phyloP scores from a whole-genome alignment of 1,139 yeast species.

The Pichia sp. region DNA sequence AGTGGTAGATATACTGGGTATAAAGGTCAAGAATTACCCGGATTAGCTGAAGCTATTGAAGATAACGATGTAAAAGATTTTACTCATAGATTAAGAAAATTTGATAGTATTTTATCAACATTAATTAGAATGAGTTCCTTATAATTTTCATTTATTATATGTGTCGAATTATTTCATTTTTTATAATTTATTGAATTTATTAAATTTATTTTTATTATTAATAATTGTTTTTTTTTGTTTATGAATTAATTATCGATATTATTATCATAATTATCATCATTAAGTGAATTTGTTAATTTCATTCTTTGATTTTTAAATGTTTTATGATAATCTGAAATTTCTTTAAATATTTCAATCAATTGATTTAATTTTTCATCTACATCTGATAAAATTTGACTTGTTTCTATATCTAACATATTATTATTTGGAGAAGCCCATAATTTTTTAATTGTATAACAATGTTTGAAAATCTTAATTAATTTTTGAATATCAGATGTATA shows the following conservation, averaged over 20 bases:
- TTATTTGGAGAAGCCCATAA: slow-evolving; percentile 8
- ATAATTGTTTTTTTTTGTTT: not conserved
- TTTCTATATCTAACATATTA: slow-evolving; percentile 11
- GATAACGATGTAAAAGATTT: slow-evolving; percentile 51
- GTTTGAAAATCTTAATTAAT: slow-evolving; percentile 3
- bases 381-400: slow-evolving; percentile 4
- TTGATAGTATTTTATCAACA: slow-evolving; percentile 10
- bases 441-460: slow-evolving; percentile 3
- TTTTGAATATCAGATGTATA: slow-evolving; percentile 3
- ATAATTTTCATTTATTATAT: not conserved
- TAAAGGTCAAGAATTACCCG: slow-evolving; percentile 77
- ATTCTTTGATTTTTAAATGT: slow-evolving; percentile 1
- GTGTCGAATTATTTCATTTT: not conserved
- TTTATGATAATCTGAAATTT: slow-evolving; percentile 1
- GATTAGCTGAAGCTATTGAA: slow-evolving; percentile 72
- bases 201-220: not conserved
- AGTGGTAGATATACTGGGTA: slow-evolving; percentile 84
- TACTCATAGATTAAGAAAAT: slow-evolving; percentile 28
- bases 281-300: slow-evolving; percentile 1
- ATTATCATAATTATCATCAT: not conserved
- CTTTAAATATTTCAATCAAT: not conserved
- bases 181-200: not conserved
- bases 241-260: too few species aligned
- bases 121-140: slow-evolving; percentile 7
- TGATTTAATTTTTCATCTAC: slow-evolving; percentile 1